Evolutionary conservation across 805 yeast species (phyloP).

Genomic region (Lipomyces sp.): DNA sequence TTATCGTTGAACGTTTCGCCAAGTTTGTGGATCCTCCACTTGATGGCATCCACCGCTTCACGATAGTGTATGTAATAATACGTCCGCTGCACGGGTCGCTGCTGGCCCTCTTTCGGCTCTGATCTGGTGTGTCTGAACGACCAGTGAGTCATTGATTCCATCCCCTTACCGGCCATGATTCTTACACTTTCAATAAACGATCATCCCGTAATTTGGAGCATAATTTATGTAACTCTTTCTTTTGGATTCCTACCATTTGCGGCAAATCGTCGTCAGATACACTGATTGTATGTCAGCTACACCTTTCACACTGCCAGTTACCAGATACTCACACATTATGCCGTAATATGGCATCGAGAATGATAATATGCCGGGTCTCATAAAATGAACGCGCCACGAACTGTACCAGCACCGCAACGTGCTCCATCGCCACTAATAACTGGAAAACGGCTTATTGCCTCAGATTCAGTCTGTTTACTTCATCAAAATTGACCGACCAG

Average conservation of each 20-base stretch:
- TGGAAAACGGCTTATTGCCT: background rate
- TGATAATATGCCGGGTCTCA: constrained; percentile 77
- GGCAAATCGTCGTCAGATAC: constrained; percentile 90
- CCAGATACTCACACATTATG: constrained; percentile 66
- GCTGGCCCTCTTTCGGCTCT: constrained; percentile 58
- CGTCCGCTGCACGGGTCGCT: constrained; percentile 71
- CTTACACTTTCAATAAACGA: constrained; percentile 70
- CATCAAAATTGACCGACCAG: background rate
- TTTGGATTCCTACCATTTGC: constrained; percentile 76
- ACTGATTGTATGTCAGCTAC: constrained; percentile 15
- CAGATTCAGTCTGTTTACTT: background rate
- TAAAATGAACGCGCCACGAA: constrained; percentile 88
- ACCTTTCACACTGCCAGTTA: background rate
- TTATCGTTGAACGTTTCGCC: constrained; percentile 81
- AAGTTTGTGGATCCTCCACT: constrained; percentile 92
- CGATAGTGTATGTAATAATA: constrained; percentile 88
- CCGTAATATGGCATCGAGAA: constrained; percentile 82
- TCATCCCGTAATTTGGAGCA: constrained; percentile 86
- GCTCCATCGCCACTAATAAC: constrained; percentile 26
- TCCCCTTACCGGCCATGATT: constrained; percentile 33
- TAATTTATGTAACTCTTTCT: constrained; percentile 82
- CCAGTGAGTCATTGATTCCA: background rate
- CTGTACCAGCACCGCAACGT: constrained; percentile 56
- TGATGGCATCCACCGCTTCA: constrained; percentile 92
- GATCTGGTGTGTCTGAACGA: constrained; percentile 36